Base-by-base conservation (phyloP, 345 rosid species). In the Gossypium mustelinum region DNA sequence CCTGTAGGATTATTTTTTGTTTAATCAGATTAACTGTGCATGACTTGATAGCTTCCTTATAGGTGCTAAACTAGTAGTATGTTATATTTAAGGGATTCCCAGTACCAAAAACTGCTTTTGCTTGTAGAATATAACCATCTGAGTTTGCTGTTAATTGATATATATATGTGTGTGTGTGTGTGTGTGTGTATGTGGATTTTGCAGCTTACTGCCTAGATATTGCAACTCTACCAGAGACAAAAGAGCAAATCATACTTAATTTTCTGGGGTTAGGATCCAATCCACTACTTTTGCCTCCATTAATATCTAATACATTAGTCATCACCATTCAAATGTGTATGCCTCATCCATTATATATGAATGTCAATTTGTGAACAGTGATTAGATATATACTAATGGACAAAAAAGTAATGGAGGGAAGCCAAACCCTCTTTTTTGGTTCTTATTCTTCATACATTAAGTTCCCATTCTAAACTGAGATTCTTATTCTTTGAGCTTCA, bases 51-150 rank as follows among this genome's bases (percentile, higher is more conserved):
- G 22, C 11, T 22, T 13, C 3, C 16, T 4, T 13, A 7, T 13
- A 67, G 14, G 27, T 45, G 39, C 55, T 14, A 22, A 45, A 22
- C 7, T 2, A 67, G 12, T 6, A 22, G n/a, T 47, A 14, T 7
- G 3, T 22, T 67, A 45, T 47, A 47, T 20, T 45, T 12, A 22
- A 47, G 54, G 27, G 39, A 22, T 47, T 67, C 39, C 8, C 18
- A 22, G 56, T 20, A 67, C 56, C 20, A 47, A 67, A 16, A 67
- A 67, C 9, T 13, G 56, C 68, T 39, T 41, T 11, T n/a, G 12
- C 25, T 64, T 64, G 68, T 17, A 64, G 68, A 64, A n/a, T 41
- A 10, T n/a, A 63, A 62, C 20, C 7, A 63, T 63, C 48, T 63
- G 10, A 27, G 18, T 45, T 45, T 11, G 9, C 29, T 64, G 10